Conservation (phyloP, 2,329 filamentous ascomycete species). For the Alternaria longipes region DNA sequence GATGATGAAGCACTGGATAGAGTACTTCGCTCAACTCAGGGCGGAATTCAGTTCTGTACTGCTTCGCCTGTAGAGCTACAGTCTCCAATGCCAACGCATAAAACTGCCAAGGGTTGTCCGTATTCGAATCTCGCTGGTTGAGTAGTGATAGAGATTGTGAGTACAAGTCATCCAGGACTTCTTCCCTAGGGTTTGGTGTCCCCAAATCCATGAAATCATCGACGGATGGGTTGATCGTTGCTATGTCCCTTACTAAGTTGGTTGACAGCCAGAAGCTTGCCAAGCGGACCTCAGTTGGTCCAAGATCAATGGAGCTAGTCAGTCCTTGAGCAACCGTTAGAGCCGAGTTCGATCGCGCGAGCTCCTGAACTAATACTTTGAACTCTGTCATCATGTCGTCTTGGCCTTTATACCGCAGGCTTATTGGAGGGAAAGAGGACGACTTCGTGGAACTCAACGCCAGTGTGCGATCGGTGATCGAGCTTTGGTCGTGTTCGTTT, state of each 20-base stretch:
- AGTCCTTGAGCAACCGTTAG: conserved; percentile 69
- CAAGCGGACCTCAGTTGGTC: conserved; percentile 67
- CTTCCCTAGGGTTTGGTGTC: conserved; percentile 36
- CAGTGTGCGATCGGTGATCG: conserved; percentile 26
- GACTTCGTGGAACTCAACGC: conserved; percentile 29
- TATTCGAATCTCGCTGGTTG: conserved; percentile 52
- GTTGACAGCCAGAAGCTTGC: conserved; percentile 84
- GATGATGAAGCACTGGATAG: conserved; percentile 88
- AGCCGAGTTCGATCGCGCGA: conserved; percentile 57
- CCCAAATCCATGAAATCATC: conserved; percentile 72
- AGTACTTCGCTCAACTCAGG: conserved; percentile 89
- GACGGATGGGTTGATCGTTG: conserved; percentile 63
- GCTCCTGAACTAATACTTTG: conserved; percentile 66
- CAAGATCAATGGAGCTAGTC: conserved; percentile 68
- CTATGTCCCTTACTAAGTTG: conserved; percentile 70
- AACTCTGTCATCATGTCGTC: conserved; percentile 70
- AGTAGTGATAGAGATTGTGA: conserved; percentile 72
- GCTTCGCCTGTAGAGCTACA: conserved; percentile 76
- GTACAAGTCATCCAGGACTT: conserved; percentile 70
- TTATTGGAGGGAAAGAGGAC: conserved; percentile 65
- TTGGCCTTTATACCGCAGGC: conserved; percentile 70
- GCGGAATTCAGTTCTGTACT: conserved; percentile 73
- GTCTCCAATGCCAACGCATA: conserved; percentile 84
- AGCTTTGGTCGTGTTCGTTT: conserved; percentile 12
- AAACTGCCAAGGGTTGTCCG: conserved; percentile 71